These are phyloP conservation scores for Elsinoe australis DNA, from an alignment of 2,329 filamentous ascomycete species.

Conservation along the genomic window DNA sequence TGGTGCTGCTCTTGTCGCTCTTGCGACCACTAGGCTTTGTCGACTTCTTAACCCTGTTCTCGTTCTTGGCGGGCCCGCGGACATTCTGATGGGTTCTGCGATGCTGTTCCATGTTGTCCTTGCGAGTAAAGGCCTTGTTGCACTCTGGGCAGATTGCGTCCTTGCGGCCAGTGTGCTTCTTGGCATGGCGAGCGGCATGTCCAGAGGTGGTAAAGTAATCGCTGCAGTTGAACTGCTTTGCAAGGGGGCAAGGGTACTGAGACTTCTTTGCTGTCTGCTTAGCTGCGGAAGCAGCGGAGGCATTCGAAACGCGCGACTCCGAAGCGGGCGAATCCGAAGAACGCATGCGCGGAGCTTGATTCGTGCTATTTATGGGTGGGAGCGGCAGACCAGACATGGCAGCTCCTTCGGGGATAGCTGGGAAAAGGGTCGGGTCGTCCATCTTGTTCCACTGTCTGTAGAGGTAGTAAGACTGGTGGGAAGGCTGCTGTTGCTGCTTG, in stretches of 20 bases:
- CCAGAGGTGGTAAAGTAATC: conserved; percentile 80
- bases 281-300: conserved; percentile 40
- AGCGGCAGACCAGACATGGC: conserved; percentile 22
- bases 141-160: conserved; percentile 63
- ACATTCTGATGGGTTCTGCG: conserved; percentile 62
- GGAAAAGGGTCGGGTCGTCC: conserved; percentile 33
- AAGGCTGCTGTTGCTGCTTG: conserved; percentile 21
- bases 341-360: conserved; percentile 20
- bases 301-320: conserved; percentile 37
- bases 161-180: conserved; percentile 77
- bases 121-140: conserved; percentile 71
- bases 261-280: conserved; percentile 49
- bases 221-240: conserved; percentile 62
- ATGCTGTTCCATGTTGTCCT: conserved; percentile 85
- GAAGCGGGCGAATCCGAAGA: conserved; percentile 45
- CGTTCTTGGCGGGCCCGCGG: conserved; percentile 37
- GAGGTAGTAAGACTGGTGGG: conserved; percentile 21
- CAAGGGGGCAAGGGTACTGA: conserved; percentile 66
- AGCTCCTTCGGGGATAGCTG: conserved; percentile 29
- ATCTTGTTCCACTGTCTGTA: conserved; percentile 26
- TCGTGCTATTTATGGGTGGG: conserved; percentile 19
- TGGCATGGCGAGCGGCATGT: conserved; percentile 75
- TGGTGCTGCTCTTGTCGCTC: conserved; percentile 22
- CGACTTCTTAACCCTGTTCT: conserved; percentile 39
- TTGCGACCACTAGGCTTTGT: conserved; percentile 32